Base-by-base conservation (phyloP, 2,329 filamentous ascomycete genomes). In the Fusarium piperis region DNA sequence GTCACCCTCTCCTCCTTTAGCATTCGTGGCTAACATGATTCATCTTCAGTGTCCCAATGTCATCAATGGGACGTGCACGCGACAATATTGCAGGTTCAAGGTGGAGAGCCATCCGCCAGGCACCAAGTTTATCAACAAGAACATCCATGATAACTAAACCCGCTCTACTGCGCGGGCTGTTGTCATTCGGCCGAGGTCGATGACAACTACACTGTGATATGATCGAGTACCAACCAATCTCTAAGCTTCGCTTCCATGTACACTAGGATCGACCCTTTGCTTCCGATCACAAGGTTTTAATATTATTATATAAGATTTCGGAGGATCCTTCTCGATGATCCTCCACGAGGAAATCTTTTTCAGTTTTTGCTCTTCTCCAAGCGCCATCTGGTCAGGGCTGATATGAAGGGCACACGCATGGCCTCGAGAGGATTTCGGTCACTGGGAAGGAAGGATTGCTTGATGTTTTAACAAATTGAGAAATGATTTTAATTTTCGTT, bases 11-110 rank as follows among this genome's bases (percentile, higher is more conserved):
- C 4, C 23, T 30, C 11, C 30, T 7, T 32, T 20, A 18, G 4
- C 6, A 23, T 48, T n/a, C 16, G 64, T 55, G 44, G 26, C 70
- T 77, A 44, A 66, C 32, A 26, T 32, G 9, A 10, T 11, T 32
- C 33, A 9, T 28, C 16, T 28, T 12, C 62, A 89, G 87, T 89
- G 87, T 71, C 87, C 88, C 0, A 88, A 84, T 66, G 82, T 87
- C n/a, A 78, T 77, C 12, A 84, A 88, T 39, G 85, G 85, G 5
- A 73, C 82, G 26, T 91, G 89, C 77, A 81, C 78, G 16, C 85
- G 89, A 67, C 85, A 86, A 16, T 85, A 82, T 74, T 91, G 89
- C 82, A 87, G 87, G 68, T 91, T 90, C 75, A 76, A 79, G 3
- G 78, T 81, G 16, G 82, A 86, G 3, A 83, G 85, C 20, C 89